Evolutionary conservation across 768 basidiomycete genomes (phyloP).

Genomic region (Lactarius pseudohatsudake): DNA sequence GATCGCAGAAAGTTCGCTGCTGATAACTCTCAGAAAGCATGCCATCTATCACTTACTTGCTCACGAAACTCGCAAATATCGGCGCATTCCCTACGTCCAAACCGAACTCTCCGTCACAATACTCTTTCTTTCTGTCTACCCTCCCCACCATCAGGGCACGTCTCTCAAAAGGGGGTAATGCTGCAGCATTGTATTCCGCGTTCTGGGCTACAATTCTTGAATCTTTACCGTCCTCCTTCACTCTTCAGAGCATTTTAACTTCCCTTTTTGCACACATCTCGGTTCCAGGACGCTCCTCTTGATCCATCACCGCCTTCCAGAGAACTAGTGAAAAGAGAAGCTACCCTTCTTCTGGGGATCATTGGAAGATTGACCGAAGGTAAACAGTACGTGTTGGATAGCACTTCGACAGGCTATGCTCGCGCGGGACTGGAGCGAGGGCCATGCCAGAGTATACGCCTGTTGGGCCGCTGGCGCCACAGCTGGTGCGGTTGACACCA

Average conservation of each 20-base stretch:
- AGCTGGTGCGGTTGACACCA: slow-evolving; percentile 36
- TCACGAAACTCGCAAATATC: slow-evolving; percentile 65
- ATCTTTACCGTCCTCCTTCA: slow-evolving; percentile 49
- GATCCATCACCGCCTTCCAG: slow-evolving; percentile 39
- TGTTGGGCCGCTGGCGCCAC: slow-evolving; percentile 63
- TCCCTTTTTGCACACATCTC: slow-evolving; percentile 57
- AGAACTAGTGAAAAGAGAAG: slow-evolving; percentile 53
- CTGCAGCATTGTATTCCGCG: slow-evolving; percentile 41
- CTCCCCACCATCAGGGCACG: slow-evolving; percentile 50
- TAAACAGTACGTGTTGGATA: slow-evolving; percentile 53
- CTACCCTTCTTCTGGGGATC: slow-evolving; percentile 49
- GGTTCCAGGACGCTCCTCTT: slow-evolving; percentile 34
- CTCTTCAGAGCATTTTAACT: slow-evolving; percentile 55
- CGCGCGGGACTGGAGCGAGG: slow-evolving; percentile 58
- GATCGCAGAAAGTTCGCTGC: not conserved
- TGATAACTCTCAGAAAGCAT: slow-evolving; percentile 29
- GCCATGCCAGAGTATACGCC: slow-evolving; percentile 59
- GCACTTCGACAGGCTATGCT: slow-evolving; percentile 49
- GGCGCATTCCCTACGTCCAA: slow-evolving; percentile 60
- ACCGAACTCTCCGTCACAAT: slow-evolving; percentile 55
- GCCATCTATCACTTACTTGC: slow-evolving; percentile 50
- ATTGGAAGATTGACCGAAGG: slow-evolving; percentile 51
- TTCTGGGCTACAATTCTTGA: slow-evolving; percentile 51
- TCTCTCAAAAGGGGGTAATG: slow-evolving; percentile 33
- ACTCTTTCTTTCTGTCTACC: slow-evolving; percentile 64